Base-by-base conservation (phyloP, 371 early-diverging fungal species). In the Mucor plumbeus region DNA sequence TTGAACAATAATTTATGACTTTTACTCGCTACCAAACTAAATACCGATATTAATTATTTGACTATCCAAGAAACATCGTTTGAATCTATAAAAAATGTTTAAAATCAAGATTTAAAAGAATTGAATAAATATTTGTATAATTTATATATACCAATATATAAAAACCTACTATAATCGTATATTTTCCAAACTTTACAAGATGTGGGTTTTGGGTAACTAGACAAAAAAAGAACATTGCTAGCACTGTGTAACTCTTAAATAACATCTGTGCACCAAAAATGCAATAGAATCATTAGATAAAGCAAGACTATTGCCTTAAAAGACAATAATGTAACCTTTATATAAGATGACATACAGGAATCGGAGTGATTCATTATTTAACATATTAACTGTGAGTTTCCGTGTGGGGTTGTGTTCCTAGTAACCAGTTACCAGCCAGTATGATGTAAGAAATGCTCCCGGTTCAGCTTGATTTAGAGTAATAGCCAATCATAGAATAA, bases 311-410 rank as follows among this genome's bases (percentile, higher is more conserved):
- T 36, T 50, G n/a, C 62, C 15, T 50, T 50, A 62, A 36, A 62
- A 48, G 62, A 36, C 50, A 50, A 62, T 48, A 50, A 50, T 50
- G 62, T 47, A 19, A 21, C 63, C 26, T 31, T 31, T 54, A 63
- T 40, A 31, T 63, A 63, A 1, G 63, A 63, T 63, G 63, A 63
- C 63, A 63, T 53, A 39, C 59, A 31, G 26, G 63, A 63, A 63
- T 63, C 63, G 63, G 63, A 63, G 61, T 48, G 34, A 17, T 13
- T 47, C 14, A 41, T 38, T 34, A 9, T 56, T 56, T 56, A 56
- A 36, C 35, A 15, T 38, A n/a, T 39, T 21, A 59, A 10, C 33
- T 35, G 6, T 61, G n/a, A 7, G 31, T 61, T 47, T 35, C 34
- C 7, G 21, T 61, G 61, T 40, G 48, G 61, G 47, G 48, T 47